phyloP scores from a whole-genome alignment of 148 eudicot species.

The Rhododendron molle region DNA sequence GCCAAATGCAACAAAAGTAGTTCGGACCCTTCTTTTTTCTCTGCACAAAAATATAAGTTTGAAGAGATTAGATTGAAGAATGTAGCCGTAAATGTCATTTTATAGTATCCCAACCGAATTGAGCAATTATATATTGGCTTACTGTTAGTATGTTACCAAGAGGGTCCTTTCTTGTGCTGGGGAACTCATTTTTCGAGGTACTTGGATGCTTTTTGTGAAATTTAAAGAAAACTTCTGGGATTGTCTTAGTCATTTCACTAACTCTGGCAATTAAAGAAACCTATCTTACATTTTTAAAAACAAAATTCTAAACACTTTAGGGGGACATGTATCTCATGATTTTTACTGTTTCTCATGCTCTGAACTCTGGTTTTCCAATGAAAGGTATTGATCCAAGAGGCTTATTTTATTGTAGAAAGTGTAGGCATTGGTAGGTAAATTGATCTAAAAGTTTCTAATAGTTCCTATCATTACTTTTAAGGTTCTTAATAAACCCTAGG shows the following conservation, averaged over 20 bases:
- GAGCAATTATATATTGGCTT: not conserved
- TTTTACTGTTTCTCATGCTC: not conserved
- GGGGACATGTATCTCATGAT: not conserved
- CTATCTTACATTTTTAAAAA: not conserved
- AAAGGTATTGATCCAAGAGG: not conserved
- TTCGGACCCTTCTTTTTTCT: conserved; percentile 29
- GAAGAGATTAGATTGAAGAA: conserved; percentile 11
- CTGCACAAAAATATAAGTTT: conserved; percentile 21
- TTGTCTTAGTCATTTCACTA: not conserved
- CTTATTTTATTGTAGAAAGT: no score
- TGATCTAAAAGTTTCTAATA: not conserved
- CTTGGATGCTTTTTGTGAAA: not conserved
- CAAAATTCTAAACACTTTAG: not conserved
- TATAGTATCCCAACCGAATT: not conserved
- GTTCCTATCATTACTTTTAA: not conserved
- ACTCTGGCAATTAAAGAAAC: not conserved
- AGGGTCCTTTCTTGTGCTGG: not conserved
- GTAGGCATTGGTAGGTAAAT: not conserved
- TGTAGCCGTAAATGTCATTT: not conserved
- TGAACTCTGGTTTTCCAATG: not conserved
- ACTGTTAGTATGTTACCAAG: not conserved
- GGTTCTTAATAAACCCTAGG: not conserved
- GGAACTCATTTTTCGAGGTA: not conserved
- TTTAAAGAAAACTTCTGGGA: not conserved
- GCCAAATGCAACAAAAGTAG: conserved; percentile 34